phyloP scores from a whole-genome alignment of 352 stramenopile species.

The Globisporangium heterothallicum region DNA sequence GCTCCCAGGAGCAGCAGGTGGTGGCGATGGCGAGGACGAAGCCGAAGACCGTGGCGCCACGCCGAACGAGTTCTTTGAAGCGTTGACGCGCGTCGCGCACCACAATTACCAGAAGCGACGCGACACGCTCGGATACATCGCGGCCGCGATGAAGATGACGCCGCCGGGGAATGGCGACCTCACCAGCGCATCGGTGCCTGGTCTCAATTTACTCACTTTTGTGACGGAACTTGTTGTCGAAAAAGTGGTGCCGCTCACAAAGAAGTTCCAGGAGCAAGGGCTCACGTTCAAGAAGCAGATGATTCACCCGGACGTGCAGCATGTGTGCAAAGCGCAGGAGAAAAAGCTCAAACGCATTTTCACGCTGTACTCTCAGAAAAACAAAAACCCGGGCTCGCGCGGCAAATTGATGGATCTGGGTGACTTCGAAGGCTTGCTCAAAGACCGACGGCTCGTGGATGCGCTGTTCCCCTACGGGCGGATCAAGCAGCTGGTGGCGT shows the following conservation, averaged over 20 bases:
- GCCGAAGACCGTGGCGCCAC: constrained; percentile 55
- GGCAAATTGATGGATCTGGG: constrained; percentile 67
- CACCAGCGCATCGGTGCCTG: not conserved
- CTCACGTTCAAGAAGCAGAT: constrained; percentile 85
- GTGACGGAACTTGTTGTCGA: constrained; percentile 61
- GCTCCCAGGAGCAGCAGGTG: not conserved
- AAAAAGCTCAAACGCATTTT: constrained; percentile 78
- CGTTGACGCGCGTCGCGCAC: constrained; percentile 57
- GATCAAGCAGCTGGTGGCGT: constrained; percentile 75
- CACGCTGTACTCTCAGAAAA: constrained; percentile 59
- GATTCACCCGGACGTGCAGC: constrained; percentile 68
- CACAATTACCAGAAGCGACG: constrained; percentile 68
- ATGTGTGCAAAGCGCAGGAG: constrained; percentile 70
- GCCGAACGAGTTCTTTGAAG: constrained; percentile 79
- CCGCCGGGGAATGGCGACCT: constrained; percentile 6
- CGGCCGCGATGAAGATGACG: constrained; percentile 26
- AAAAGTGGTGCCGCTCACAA: constrained; percentile 61
- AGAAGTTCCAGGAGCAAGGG: constrained; percentile 75
- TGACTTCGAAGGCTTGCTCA: constrained; percentile 70
- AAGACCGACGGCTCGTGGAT: constrained; percentile 63
- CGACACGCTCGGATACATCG: constrained; percentile 31
- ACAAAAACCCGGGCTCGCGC: constrained; percentile 64
- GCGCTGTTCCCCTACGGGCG: constrained; percentile 63
- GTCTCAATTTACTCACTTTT: constrained; percentile 26
- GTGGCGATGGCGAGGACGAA: constrained; percentile 34